Conservation (phyloP, 257 asterid species). For the Eustoma russellianum region DNA sequence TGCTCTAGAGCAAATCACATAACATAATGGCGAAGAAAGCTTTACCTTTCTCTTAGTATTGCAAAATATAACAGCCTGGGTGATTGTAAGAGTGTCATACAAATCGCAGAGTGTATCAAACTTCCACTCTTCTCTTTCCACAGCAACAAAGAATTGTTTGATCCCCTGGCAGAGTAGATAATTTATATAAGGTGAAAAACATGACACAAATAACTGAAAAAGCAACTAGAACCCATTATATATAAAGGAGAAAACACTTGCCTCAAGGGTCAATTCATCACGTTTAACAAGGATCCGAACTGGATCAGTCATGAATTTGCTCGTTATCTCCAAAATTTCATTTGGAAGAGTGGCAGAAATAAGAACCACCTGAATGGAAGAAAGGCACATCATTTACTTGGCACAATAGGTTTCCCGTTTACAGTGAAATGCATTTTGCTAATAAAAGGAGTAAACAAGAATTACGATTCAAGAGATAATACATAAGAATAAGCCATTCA, state of each 20-base stretch:
- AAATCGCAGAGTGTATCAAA: conserved; percentile 91
- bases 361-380: conserved; percentile 59
- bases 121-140: conserved; percentile 95
- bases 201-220: not conserved
- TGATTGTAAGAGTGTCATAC: conserved; percentile 89
- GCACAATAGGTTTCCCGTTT: too few species aligned
- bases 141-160: conserved; percentile 96
- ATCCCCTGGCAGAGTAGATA: conserved; percentile 54
- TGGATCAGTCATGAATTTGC: conserved; percentile 99
- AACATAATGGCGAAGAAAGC: not conserved
- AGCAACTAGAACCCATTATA: not conserved
- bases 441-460: too few species aligned
- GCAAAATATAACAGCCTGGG: conserved; percentile 97
- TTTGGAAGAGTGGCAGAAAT: conserved; percentile 98
- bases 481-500: too few species aligned
- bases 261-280: conserved; percentile 99
- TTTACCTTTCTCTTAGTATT: conserved; percentile 90
- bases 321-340: conserved; percentile 89
- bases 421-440: too few species aligned
- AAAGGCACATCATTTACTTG: too few species aligned
- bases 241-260: conserved; percentile 8
- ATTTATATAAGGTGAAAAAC: conserved; percentile 2
- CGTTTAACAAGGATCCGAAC: conserved; percentile 97
- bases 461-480: too few species aligned
- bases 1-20: not conserved